Evolutionary conservation across 495 filamentous ascomycete species (phyloP), one percentile per base, ranked within the genome.

Genomic region (Letharia columbiana): DNA sequence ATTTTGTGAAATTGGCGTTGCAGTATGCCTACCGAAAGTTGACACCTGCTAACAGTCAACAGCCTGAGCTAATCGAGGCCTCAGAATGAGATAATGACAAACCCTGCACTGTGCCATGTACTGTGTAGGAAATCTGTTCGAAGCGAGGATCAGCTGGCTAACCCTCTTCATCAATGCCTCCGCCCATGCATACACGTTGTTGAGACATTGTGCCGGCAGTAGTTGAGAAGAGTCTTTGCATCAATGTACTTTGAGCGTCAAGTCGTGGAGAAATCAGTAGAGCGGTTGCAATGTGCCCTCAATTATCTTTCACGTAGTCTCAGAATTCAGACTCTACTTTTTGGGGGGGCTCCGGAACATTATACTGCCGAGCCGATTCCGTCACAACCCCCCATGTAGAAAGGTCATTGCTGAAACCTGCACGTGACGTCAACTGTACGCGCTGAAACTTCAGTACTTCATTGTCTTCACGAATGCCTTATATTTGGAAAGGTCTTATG

Each of bases 1-100:
- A 56, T 23, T n/a, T 23, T 20, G 18, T 18, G 33, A 12, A 57
- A n/a, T 20, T 35, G 57, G 37, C 18, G 37, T 23, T 37, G n/a
- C 12, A 35, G 28, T 23, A 42, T 39, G 10, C 44, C 66, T 84
- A 89, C 83, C 88, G 86, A 74, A 88, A 91, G 67, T 84, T 87
- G 67, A 91, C 89, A 62, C 89, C 87, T 90, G 58, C 50, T 2
- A 13, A 31, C 15, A 20, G 20, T 35, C 37, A 23, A 63, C 39
- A 31, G 13, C 10, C 15, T 47, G 50, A n/a, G 15, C 28, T 31
- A 54, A 60, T 31, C 2, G 33, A 33, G n/a, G 20, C 28, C 41
- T 13, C 23, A 45, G 37, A 60, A n/a, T 20, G n/a, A 52, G 9
- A 40, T 0, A 33, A 50, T 33, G 13, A 45, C 76, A 58, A 71